A percentile compares a stretch with the other conserved stretches of the same genome.
These are phyloP conservation scores for Candida glucosophila DNA, from an alignment of 1,139 yeast genomes.

Conservation along the genomic window DNA sequence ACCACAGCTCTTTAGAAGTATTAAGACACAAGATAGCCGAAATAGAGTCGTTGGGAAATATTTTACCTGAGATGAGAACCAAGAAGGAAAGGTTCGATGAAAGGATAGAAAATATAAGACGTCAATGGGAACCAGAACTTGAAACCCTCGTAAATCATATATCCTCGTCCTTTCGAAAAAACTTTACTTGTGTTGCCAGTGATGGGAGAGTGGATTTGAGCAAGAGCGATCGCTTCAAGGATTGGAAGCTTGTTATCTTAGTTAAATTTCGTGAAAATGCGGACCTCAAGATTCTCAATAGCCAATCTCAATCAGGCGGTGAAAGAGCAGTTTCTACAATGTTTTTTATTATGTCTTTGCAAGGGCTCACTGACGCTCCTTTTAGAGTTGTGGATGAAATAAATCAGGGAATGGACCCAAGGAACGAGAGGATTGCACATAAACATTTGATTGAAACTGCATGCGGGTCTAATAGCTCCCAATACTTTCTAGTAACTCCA, in stretches of 20 bases:
- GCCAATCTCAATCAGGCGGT: slow-evolving; percentile 94
- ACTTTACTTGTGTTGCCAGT: slow-evolving; percentile 72
- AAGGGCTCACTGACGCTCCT: slow-evolving; percentile 85
- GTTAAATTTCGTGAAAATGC: slow-evolving; percentile 81
- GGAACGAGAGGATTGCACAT: slow-evolving; percentile 84
- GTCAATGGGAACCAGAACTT: slow-evolving; percentile 54
- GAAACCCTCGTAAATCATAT: slow-evolving; percentile 41
- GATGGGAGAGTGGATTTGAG: slow-evolving; percentile 69
- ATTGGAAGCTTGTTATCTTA: slow-evolving; percentile 79
- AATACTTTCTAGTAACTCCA: slow-evolving; percentile 90
- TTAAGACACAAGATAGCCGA: slow-evolving; percentile 23
- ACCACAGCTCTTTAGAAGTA: slow-evolving; percentile 25
- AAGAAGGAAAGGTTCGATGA: slow-evolving; percentile 17
- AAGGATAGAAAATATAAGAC: slow-evolving; percentile 30
- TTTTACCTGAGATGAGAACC: slow-evolving; percentile 25
- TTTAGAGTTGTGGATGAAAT: slow-evolving; percentile 96
- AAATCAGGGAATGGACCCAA: slow-evolving; percentile 97
- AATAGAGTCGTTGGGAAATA: slow-evolving; percentile 18
- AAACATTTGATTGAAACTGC: slow-evolving; percentile 81
- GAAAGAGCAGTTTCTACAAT: slow-evolving; percentile 95
- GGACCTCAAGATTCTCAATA: slow-evolving; percentile 60
- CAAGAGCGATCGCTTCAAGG: slow-evolving; percentile 45
- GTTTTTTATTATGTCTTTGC: slow-evolving; percentile 81
- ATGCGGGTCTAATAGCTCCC: slow-evolving; percentile 53
- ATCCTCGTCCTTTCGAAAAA: slow-evolving; percentile 53